phyloP scores from a whole-genome alignment of 1,139 yeast species.

The Yamadazyma siamensis region DNA sequence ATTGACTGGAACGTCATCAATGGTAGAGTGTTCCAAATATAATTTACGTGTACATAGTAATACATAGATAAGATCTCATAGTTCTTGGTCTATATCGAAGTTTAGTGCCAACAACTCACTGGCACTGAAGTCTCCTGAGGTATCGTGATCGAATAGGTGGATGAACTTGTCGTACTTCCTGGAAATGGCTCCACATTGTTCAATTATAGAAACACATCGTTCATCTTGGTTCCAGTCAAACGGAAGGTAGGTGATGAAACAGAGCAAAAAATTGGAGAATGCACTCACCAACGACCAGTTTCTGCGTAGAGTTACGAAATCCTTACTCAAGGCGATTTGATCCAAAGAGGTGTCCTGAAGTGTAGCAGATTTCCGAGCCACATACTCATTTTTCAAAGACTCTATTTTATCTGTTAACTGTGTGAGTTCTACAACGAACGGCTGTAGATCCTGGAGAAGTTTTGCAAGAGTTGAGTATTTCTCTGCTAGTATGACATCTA shows the following conservation, averaged over 20 bases:
- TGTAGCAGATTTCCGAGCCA: too few relatives aligned
- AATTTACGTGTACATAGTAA: slow-evolving; percentile 12
- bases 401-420: too few relatives aligned
- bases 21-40: slow-evolving; percentile 49
- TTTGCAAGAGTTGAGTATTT: too few relatives aligned
- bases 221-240: slow-evolving; percentile 35
- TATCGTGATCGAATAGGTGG: slow-evolving; percentile 17
- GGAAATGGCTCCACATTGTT: slow-evolving; percentile 24
- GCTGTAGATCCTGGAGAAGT: too few relatives aligned
- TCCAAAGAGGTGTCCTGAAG: too few relatives aligned
- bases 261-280: slow-evolving; percentile 29
- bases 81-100: slow-evolving; percentile 9
- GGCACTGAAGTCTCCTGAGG: slow-evolving; percentile 6
- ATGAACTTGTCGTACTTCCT: slow-evolving; percentile 20
- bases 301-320: too few relatives aligned
- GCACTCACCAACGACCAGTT: slow-evolving; percentile 24
- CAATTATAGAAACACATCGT: slow-evolving; percentile 21
- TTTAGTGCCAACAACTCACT: slow-evolving; percentile 14
- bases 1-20: slow-evolving; percentile 87
- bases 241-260: slow-evolving; percentile 30
- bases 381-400: too few relatives aligned
- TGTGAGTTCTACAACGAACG: too few relatives aligned
- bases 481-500: too few relatives aligned
- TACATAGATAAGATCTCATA: slow-evolving; percentile 4
- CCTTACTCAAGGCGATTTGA: too few relatives aligned